These are phyloP conservation scores for Grammothele lineata DNA, from an alignment of 768 basidiomycete species.

Conservation along the genomic window DNA sequence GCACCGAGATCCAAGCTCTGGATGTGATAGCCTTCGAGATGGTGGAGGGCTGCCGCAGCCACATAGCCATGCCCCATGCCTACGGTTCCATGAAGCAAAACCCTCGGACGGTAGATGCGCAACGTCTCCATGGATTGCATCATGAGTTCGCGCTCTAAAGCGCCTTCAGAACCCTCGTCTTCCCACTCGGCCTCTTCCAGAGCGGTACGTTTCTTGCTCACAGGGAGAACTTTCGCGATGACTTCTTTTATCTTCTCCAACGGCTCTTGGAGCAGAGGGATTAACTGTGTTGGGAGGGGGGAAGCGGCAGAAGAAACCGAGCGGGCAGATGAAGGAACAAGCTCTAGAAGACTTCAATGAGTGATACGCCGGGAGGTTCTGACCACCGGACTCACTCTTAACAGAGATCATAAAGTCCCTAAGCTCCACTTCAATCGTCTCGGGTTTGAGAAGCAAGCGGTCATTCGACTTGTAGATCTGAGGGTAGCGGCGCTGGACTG, in stretches of 20 bases:
- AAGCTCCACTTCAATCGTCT: constrained; percentile 77
- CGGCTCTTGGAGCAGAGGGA: constrained; percentile 64
- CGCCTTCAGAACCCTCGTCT: constrained; percentile 76
- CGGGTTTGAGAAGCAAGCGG: constrained; percentile 77
- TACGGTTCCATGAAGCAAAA: constrained; percentile 69
- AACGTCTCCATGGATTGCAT: constrained; percentile 90
- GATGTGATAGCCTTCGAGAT: constrained; percentile 93
- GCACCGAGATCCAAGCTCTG: constrained; percentile 91
- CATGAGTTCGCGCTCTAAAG: constrained; percentile 83
- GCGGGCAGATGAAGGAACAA: constrained; percentile 92
- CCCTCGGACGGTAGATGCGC: constrained; percentile 84
- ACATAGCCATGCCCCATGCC: constrained; percentile 94
- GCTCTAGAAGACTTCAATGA: constrained; percentile 45
- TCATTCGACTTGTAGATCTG: constrained; percentile 95
- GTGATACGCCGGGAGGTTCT: constrained; percentile 5
- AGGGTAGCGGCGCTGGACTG: constrained; percentile 92
- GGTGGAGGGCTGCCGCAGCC: constrained; percentile 87
- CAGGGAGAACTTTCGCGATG: constrained; percentile 73
- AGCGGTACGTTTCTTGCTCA: constrained; percentile 75
- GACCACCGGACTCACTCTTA: constrained; percentile 80
- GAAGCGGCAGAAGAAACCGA: constrained; percentile 84
- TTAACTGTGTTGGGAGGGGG: constrained; percentile 81
- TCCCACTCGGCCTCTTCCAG: constrained; percentile 96
- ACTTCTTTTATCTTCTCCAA: constrained; percentile 69
- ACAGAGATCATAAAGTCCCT: constrained; percentile 97